Percentiles rank a stretch among this genome's conserved stretches.
These are phyloP conservation scores for Hanseniaspora uvarum DNA, from an alignment of 1,139 yeast species.

Conservation along the genomic window DNA sequence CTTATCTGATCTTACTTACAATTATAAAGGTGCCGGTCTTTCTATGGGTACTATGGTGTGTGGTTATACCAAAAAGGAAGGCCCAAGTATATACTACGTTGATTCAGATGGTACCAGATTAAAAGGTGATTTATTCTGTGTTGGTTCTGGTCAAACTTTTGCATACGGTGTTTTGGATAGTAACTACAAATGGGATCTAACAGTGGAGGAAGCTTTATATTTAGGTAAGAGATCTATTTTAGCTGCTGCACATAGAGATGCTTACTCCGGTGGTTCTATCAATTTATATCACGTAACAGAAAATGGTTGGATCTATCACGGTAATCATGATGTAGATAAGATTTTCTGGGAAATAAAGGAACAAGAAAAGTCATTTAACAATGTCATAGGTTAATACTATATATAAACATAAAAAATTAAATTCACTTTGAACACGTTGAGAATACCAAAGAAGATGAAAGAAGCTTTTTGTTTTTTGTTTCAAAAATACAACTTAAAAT, in stretches of 20 bases:
- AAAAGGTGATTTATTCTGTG: conserved; percentile 91
- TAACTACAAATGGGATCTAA: conserved; percentile 77
- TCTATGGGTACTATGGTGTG: conserved; percentile 99
- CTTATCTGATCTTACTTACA: conserved; percentile 77
- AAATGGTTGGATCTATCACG: conserved; percentile 90
- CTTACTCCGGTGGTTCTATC: conserved; percentile 94
- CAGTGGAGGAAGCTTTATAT: conserved; percentile 86
- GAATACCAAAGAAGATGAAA: background rate
- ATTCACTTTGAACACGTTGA: background rate
- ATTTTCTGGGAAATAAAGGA: conserved; percentile 87
- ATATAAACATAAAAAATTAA: background rate
- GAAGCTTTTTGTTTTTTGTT: too few species aligned
- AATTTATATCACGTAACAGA: conserved; percentile 89
- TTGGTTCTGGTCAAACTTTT: conserved; percentile 97
- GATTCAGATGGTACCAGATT: conserved; percentile 96
- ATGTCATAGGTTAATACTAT: conserved; percentile 50
- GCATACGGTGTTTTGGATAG: conserved; percentile 98
- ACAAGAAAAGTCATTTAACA: conserved; percentile 80
- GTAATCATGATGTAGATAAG: conserved; percentile 86
- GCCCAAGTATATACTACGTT: conserved; percentile 90
- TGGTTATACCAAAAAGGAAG: conserved; percentile 90
- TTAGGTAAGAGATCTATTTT: conserved; percentile 90
- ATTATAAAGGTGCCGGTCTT: conserved; percentile 95
- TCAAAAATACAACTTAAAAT: too few species aligned
- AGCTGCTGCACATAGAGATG: conserved; percentile 98